Evolutionary conservation across 2,329 filamentous ascomycete genomes (phyloP).

Genomic region (Pseudofabraea citricarpa): DNA sequence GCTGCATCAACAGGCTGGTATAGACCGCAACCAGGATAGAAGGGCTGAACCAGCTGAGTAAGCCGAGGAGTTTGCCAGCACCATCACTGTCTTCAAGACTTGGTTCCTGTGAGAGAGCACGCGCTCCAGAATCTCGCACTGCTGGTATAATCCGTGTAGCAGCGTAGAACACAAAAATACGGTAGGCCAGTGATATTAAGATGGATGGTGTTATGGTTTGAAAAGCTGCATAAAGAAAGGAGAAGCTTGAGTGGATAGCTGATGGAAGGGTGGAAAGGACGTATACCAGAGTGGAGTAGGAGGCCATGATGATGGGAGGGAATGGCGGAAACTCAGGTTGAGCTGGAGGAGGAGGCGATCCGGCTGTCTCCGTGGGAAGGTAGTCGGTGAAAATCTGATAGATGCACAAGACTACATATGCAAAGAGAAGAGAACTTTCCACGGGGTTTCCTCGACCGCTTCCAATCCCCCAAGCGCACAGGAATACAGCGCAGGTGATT

Average conservation of each 20-base stretch:
- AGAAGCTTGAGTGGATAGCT: constrained; percentile 77
- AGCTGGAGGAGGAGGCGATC: constrained; percentile 45
- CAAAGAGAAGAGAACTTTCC: constrained; percentile 91
- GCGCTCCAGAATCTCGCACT: constrained; percentile 79
- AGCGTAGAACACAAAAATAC: constrained; percentile 91
- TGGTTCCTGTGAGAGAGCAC: constrained; percentile 78
- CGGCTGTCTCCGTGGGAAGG: constrained; percentile 63
- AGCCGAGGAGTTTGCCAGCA: constrained; percentile 72
- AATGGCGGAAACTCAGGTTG: constrained; percentile 94
- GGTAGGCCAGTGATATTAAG: constrained; percentile 90
- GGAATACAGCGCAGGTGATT: constrained; percentile 86
- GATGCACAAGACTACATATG: constrained; percentile 96
- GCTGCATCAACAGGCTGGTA: constrained; percentile 90
- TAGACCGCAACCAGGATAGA: constrained; percentile 95
- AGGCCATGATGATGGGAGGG: constrained; percentile 96
- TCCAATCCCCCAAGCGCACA: constrained; percentile 90
- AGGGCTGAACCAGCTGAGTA: constrained; percentile 90
- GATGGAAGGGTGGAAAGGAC: constrained; percentile 77
- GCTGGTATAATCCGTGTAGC: constrained; percentile 94
- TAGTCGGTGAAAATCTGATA: constrained; percentile 99
- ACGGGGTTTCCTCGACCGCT: constrained; percentile 92
- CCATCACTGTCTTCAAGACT: constrained; percentile 81
- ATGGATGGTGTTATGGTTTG: constrained; percentile 95
- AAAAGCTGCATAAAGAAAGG: constrained; percentile 84
- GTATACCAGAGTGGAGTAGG: constrained; percentile 86